Percentiles rank a stretch among this genome's conserved stretches.
These are phyloP conservation scores for Penstemon eatonii DNA, from an alignment of 257 asterid genomes.

Conservation along the genomic window DNA sequence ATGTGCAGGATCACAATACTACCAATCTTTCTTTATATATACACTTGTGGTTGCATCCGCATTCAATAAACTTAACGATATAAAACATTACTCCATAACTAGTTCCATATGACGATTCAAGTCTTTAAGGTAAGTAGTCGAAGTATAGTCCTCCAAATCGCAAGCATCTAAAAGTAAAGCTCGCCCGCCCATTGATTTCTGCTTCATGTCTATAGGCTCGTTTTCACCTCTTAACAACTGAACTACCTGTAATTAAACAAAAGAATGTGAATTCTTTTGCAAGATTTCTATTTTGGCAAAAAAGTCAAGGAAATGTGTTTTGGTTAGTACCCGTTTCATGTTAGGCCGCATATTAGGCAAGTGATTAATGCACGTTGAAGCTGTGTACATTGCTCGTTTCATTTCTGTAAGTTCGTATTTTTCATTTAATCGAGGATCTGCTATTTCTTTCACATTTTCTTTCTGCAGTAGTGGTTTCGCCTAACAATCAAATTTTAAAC, in stretches of 20 bases:
- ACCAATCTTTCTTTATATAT: background rate
- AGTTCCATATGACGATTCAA: conserved; percentile 89
- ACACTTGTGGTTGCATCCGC: no score
- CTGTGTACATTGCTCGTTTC: conserved; percentile 72
- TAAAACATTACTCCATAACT: conserved; percentile 60
- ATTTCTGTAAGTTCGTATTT: conserved; percentile 55
- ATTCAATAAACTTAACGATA: no score
- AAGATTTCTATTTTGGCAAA: background rate
- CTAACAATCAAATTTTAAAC: conserved; percentile 29
- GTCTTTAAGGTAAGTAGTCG: conserved; percentile 72
- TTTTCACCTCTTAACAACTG: conserved; percentile 71
- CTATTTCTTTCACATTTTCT: conserved; percentile 60
- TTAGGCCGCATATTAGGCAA: conserved; percentile 76
- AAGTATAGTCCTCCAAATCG: conserved; percentile 77
- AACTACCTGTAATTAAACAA: conserved; percentile 52
- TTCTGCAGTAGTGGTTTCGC: conserved; percentile 85
- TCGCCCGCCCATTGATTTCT: conserved; percentile 61
- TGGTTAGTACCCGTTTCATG: conserved; percentile 64
- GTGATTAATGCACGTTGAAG: conserved; percentile 84
- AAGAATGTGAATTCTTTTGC: background rate
- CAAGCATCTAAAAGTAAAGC: conserved; percentile 62
- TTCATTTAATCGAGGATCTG: conserved; percentile 71
- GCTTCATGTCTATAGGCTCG: conserved; percentile 56
- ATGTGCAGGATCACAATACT: background rate
- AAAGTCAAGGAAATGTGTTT: no score